Base-by-base conservation (phyloP, 371 early-diverging fungal species). In the Quaeritorhiza haematococci region DNA sequence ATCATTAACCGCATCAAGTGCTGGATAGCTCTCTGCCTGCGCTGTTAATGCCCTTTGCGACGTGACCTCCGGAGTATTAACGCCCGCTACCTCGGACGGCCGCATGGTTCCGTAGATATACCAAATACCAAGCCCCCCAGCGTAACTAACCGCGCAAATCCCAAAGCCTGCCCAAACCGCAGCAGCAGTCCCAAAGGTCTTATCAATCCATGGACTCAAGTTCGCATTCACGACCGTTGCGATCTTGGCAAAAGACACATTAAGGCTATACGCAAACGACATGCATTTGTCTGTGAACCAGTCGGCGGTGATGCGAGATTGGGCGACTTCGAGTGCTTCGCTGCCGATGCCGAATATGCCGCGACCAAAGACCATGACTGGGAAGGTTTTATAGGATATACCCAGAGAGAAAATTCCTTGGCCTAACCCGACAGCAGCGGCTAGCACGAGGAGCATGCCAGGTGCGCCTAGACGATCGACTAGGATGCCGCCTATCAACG, bases 261-360 rank as follows among this genome's bases (percentile, higher is more conserved):
- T 80, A 17, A 85, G 23, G 7, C 79, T 80, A 35, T 87, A 64
- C 3, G 84, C 84, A 46, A 86, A 74, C 0, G 84, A 82, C n/a
- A 88, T 50, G 33, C 74, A 74, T n/a, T 73, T 38, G 0, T 64
- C 65, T 21, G 49, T 24, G 45, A 67, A 68, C 60, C 61, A 64
- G 42, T 77, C 74, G 5, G 84, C 73, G 13, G 82, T 78, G 41
- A 85, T 70, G 42, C 76, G 79, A 24, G 83, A 61, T 51, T 82
- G 78, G 2, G 79, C 78, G 10, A 87, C 84, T 58, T 84, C 85
- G 38, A 87, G 75, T 38, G 79, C 75, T 57, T 86, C 89, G n/a
- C 13, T 38, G 1, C 89, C 90, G 3, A 88, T 68, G 15, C 89
- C 90, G 66, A 84, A 82, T 3, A 88, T 43, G 27, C 84, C 54